Percentiles rank a stretch among this genome's conserved stretches.
These are phyloP conservation scores for Fallopia convolvulus DNA, from an alignment of 148 eudicot species.

Conservation along the genomic window DNA sequence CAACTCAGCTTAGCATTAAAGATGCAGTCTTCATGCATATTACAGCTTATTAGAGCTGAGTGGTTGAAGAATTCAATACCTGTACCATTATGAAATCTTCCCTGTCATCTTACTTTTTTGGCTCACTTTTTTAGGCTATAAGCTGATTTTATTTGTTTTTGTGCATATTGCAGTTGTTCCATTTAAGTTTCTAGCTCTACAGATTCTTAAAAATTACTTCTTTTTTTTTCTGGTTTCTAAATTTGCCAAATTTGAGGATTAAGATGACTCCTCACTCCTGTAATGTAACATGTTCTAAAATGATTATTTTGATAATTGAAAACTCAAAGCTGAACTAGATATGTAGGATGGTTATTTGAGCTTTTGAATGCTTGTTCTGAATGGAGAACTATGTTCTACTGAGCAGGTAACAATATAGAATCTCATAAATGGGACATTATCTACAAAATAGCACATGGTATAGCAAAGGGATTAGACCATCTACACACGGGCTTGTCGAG, in stretches of 20 bases:
- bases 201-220: too few relatives aligned
- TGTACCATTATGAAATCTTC: background rate
- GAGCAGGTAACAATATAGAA: slow-evolving; percentile 56
- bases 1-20: background rate
- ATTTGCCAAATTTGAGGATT: too few relatives aligned
- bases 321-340: too few relatives aligned
- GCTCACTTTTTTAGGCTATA: background rate
- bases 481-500: slow-evolving; percentile 57
- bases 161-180: too few relatives aligned
- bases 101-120: background rate
- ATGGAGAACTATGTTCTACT: slow-evolving; percentile 13
- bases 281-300: too few relatives aligned
- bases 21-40: background rate
- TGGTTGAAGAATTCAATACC: background rate
- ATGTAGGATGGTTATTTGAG: background rate
- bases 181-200: too few relatives aligned
- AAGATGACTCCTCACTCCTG: too few relatives aligned
- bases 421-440: slow-evolving; percentile 65
- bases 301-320: too few relatives aligned
- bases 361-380: background rate
- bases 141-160: too few relatives aligned
- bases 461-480: slow-evolving; percentile 60
- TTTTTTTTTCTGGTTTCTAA: too few relatives aligned
- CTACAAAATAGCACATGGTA: slow-evolving; percentile 49
- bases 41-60: background rate